A percentile compares a stretch with the other conserved stretches of the same genome.
Evolutionary conservation across 371 early-diverging fungal species (phyloP).

Genomic region (Funneliformis caledonium): DNA sequence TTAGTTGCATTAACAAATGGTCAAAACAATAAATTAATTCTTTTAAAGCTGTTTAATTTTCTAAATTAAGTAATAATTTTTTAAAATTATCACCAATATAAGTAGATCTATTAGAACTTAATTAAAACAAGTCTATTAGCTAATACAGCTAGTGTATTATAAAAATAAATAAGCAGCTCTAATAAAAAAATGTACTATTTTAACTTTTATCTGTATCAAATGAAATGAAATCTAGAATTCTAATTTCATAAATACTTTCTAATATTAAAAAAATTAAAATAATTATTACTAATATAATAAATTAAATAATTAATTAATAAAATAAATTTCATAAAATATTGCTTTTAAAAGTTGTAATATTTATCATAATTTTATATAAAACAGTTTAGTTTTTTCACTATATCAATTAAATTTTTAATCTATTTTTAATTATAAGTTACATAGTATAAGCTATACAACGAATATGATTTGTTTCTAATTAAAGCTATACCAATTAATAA

Average conservation of each 20-base stretch:
- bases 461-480: too few species aligned
- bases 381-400: too few species aligned
- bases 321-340: neutral
- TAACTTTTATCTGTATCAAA: neutral
- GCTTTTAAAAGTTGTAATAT: too few species aligned
- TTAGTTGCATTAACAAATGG: neutral
- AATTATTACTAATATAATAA: too few species aligned
- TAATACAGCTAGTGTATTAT: neutral
- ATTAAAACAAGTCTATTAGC: neutral
- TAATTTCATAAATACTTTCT: too few species aligned
- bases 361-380: too few species aligned
- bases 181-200: neutral
- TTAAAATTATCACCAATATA: neutral
- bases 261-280: too few species aligned
- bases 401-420: too few species aligned
- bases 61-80: neutral
- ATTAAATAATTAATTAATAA: too few species aligned
- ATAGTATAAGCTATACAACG: too few species aligned
- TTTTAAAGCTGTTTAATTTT: neutral
- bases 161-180: neutral
- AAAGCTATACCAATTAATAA: too few species aligned
- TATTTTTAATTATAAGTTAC: too few species aligned
- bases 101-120: neutral
- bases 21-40: neutral
- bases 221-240: neutral